Evolutionary conservation across 805 yeast species (phyloP).

Genomic region (Kuraishia borneana): DNA sequence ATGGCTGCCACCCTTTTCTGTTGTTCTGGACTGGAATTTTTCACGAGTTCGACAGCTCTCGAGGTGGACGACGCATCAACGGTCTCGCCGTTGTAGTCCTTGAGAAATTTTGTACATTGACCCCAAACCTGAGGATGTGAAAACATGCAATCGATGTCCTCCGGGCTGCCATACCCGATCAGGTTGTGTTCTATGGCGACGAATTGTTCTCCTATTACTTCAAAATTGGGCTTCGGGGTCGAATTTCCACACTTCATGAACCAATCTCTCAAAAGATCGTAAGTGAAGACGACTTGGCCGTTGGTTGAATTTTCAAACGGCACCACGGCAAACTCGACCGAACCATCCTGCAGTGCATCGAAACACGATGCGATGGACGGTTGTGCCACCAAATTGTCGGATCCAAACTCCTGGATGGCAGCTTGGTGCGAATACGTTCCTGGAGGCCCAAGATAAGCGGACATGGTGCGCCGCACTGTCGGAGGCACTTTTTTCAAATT

Average conservation of each 20-base stretch:
- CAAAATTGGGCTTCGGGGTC: slow-evolving; percentile 23
- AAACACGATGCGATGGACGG: slow-evolving; percentile 52
- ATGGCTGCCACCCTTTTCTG: slow-evolving; percentile 51
- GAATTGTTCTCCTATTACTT: slow-evolving; percentile 65
- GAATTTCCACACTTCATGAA: slow-evolving; percentile 15
- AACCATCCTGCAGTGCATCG: slow-evolving; percentile 27
- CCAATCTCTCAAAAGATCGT: slow-evolving; percentile 71
- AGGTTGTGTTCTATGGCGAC: slow-evolving; percentile 78
- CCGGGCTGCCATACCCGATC: slow-evolving; percentile 31
- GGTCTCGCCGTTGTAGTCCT: slow-evolving; percentile 21
- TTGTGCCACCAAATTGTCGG: slow-evolving; percentile 21
- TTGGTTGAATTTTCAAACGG: slow-evolving; percentile 94
- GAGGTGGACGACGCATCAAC: slow-evolving; percentile 76
- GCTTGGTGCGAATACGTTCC: slow-evolving; percentile 94
- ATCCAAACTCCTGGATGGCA: slow-evolving; percentile 28
- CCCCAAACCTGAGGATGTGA: slow-evolving; percentile 99
- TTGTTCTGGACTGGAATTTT: slow-evolving; percentile 18
- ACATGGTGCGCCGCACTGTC: too few species aligned
- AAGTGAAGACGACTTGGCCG: slow-evolving; percentile 83
- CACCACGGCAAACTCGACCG: slow-evolving; percentile 62
- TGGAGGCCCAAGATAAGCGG: slow-evolving; percentile 80
- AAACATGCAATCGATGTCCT: slow-evolving; percentile 48
- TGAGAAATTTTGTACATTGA: slow-evolving; percentile 57
- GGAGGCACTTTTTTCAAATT: too few species aligned
- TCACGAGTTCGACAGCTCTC: slow-evolving; percentile 64